A percentile compares a stretch with the other conserved stretches of the same genome.
These are phyloP conservation scores for Monilinia vaccinii-corymbosi DNA, from an alignment of 2,329 filamentous ascomycete genomes.

Conservation along the genomic window DNA sequence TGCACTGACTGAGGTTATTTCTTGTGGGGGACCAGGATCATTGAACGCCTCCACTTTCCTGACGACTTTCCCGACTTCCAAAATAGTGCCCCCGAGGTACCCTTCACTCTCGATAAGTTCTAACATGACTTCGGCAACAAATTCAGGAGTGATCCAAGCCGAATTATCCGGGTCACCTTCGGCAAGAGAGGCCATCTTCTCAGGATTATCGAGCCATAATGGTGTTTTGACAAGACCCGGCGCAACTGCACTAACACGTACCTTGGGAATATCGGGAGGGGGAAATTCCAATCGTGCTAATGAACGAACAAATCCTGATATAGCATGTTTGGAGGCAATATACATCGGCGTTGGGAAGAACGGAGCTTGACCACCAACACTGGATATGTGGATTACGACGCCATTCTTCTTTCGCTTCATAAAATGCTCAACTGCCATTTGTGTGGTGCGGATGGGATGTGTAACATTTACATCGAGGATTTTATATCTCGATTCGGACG, in stretches of 20 bases:
- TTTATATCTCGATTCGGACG: constrained; percentile 34
- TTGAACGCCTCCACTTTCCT: constrained; percentile 31
- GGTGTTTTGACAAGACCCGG: constrained; percentile 36
- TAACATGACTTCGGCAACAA: constrained; percentile 38
- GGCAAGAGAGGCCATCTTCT: constrained; percentile 33
- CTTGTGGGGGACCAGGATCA: constrained; percentile 32
- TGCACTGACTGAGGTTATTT: not conserved
- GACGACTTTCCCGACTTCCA: constrained; percentile 33
- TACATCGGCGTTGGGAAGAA: constrained; percentile 37
- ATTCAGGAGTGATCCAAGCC: constrained; percentile 34
- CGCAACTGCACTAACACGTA: constrained; percentile 37
- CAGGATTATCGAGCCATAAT: constrained; percentile 37
- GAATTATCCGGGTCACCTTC: constrained; percentile 19
- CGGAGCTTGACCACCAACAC: constrained; percentile 36
- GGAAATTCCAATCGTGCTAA: constrained; percentile 31
- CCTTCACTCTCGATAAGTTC: constrained; percentile 30
- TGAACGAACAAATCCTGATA: constrained; percentile 38
- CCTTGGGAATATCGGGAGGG: constrained; percentile 24
- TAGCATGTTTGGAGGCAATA: constrained; percentile 39
- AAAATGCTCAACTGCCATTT: constrained; percentile 41
- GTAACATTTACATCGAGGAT: constrained; percentile 42
- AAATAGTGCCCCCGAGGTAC: constrained; percentile 33
- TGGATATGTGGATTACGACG: constrained; percentile 38
- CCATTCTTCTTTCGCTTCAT: constrained; percentile 27
- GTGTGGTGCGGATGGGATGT: constrained; percentile 42